Percentiles rank a stretch among this genome's conserved stretches.
phyloP scores from a whole-genome alignment of 139 green algal genomes.

The Chlamydomonas schloesseri region DNA sequence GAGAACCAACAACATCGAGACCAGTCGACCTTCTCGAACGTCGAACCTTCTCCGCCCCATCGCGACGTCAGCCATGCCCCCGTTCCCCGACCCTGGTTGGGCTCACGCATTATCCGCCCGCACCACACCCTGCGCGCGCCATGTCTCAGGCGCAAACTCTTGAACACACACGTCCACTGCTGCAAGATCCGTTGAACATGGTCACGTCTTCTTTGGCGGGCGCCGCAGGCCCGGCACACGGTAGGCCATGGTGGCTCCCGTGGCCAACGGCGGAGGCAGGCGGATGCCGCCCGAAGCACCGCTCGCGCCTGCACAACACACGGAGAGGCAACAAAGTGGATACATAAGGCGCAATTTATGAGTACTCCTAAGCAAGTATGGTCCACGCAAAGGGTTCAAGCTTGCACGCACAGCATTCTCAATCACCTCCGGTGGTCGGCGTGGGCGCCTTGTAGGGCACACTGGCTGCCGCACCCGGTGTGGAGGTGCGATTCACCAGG shows the following conservation, averaged over 20 bases:
- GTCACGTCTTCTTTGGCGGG: background rate
- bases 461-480: too few species aligned
- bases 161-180: background rate
- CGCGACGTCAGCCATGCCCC: too few species aligned
- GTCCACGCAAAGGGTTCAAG: too few species aligned
- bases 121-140: too few species aligned
- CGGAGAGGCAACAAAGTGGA: background rate
- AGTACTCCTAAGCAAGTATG: too few species aligned
- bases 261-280: too few species aligned
- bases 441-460: too few species aligned
- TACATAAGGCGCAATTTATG: too few species aligned
- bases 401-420: too few species aligned
- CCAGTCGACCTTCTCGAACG: too few species aligned
- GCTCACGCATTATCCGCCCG: background rate
- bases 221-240: constrained; percentile 16
- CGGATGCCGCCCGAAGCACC: background rate
- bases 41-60: too few species aligned
- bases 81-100: background rate
- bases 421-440: background rate
- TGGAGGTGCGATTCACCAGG: background rate
- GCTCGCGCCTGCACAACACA: background rate
- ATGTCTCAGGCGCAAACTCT: background rate
- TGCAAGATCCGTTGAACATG: background rate
- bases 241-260: background rate
- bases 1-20: too few species aligned